phyloP scores from a whole-genome alignment of 352 stramenopile species.

The Globisporangium recalcitrans region DNA sequence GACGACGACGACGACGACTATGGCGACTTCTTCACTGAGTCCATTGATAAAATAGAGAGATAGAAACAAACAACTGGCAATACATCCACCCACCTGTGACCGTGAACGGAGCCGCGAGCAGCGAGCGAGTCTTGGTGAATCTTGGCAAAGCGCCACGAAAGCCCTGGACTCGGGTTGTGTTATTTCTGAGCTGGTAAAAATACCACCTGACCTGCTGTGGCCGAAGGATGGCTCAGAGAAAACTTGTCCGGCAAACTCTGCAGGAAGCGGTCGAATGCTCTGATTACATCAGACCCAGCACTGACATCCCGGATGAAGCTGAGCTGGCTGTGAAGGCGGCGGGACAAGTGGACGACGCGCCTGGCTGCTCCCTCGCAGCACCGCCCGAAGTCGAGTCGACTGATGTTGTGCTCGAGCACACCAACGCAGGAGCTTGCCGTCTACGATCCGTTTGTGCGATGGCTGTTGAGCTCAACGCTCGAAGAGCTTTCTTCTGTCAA shows the following conservation, averaged over 20 bases:
- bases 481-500: constrained; percentile 41
- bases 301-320: constrained; percentile 7
- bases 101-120: constrained; percentile 4
- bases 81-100: constrained; percentile 8
- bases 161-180: background rate
- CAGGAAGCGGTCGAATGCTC: constrained; percentile 2
- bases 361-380: too few relatives aligned
- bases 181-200: constrained; percentile 13
- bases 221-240: too few relatives aligned
- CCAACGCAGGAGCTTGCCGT: constrained; percentile 31
- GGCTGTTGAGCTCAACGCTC: constrained; percentile 39
- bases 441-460: constrained; percentile 57
- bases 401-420: constrained; percentile 20
- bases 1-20: constrained; percentile 25
- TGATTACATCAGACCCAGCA: constrained; percentile 4
- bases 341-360: background rate
- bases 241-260: constrained; percentile 4
- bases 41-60: constrained; percentile 27
- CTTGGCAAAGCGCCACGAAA: background rate
- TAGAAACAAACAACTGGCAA: constrained; percentile 4
- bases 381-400: constrained; percentile 12
- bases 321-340: background rate
- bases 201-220: background rate
- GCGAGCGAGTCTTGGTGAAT: background rate
- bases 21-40: constrained; percentile 17